Conservation (phyloP, 306 rosid species). For the Citrullus amarus region DNA sequence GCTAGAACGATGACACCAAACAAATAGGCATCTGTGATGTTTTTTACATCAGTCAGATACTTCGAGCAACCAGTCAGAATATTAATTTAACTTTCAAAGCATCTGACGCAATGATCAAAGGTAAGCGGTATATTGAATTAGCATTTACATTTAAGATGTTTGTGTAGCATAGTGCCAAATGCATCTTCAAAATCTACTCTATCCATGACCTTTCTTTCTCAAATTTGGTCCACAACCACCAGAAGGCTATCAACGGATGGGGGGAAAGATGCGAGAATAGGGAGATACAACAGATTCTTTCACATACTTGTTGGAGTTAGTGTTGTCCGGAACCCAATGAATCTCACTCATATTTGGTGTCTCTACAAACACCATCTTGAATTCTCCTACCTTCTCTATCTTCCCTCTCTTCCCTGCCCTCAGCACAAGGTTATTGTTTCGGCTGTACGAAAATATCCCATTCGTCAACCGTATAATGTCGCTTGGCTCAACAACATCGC, state of each 20-base stretch:
- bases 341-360: slow-evolving; percentile 85
- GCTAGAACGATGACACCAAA: no score
- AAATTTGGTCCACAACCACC: neutral
- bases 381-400: slow-evolving; percentile 58
- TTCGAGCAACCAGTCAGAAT: no score
- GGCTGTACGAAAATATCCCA: slow-evolving; percentile 60
- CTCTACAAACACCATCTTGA: slow-evolving; percentile 56
- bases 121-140: no score
- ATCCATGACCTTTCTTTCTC: neutral
- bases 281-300: slow-evolving; percentile 45
- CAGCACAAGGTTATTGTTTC: slow-evolving; percentile 34
- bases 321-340: slow-evolving; percentile 55
- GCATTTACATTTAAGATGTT: neutral
- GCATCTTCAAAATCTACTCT: neutral
- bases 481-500: slow-evolving; percentile 42
- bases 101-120: no score
- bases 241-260: neutral
- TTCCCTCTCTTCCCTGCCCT: slow-evolving; percentile 79
- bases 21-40: no score
- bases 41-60: no score
- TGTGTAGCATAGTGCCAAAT: neutral
- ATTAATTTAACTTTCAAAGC: no score
- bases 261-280: slow-evolving; percentile 48
- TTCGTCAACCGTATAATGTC: slow-evolving; percentile 36
- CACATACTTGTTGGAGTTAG: slow-evolving; percentile 32